A percentile compares a stretch with the other conserved stretches of the same genome.
These are phyloP conservation scores for Lipomyces sp. DNA, from an alignment of 805 yeast species.

Conservation along the genomic window DNA sequence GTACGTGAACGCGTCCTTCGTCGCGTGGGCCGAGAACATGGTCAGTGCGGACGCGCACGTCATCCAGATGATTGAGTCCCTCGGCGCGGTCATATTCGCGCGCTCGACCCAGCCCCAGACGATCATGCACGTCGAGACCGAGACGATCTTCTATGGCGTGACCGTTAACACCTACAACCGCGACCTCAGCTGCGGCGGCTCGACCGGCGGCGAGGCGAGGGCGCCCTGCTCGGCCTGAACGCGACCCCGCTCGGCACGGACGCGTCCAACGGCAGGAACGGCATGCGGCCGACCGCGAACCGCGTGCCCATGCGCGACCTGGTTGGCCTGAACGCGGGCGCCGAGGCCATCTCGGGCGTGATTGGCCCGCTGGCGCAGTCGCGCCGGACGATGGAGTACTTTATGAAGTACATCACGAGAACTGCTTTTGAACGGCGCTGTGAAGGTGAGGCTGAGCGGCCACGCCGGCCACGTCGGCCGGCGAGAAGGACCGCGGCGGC, in stretches of 20 bases:
- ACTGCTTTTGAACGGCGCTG: constrained; percentile 48
- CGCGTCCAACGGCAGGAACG: constrained; percentile 59
- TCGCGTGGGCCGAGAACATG: constrained; percentile 48
- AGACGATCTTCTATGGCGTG: constrained; percentile 58
- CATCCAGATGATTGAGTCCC: constrained; percentile 46
- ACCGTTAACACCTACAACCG: constrained; percentile 59
- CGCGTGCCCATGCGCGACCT: constrained; percentile 47
- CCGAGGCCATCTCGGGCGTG: constrained; percentile 49
- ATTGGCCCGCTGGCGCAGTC: constrained; percentile 52
- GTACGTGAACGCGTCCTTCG: constrained; percentile 60
- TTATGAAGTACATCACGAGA: constrained; percentile 46
- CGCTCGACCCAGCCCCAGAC: constrained; percentile 69
- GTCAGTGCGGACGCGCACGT: constrained; percentile 49
- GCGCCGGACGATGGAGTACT: constrained; percentile 48
- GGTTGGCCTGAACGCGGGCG: constrained; percentile 47
- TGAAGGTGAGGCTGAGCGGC: constrained; percentile 38
- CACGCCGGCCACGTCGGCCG: constrained; percentile 20
- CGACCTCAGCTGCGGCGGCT: constrained; percentile 63
- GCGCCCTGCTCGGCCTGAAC: constrained; percentile 56
- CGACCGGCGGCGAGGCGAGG: constrained; percentile 74
- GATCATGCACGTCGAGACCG: constrained; percentile 65
- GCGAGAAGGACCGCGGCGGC: constrained; percentile 25
- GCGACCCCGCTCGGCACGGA: constrained; percentile 63
- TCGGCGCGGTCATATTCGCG: constrained; percentile 62
- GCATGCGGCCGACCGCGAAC: constrained; percentile 60